phyloP scores from a whole-genome alignment of 306 rosid species.

The Neltuma alba region DNA sequence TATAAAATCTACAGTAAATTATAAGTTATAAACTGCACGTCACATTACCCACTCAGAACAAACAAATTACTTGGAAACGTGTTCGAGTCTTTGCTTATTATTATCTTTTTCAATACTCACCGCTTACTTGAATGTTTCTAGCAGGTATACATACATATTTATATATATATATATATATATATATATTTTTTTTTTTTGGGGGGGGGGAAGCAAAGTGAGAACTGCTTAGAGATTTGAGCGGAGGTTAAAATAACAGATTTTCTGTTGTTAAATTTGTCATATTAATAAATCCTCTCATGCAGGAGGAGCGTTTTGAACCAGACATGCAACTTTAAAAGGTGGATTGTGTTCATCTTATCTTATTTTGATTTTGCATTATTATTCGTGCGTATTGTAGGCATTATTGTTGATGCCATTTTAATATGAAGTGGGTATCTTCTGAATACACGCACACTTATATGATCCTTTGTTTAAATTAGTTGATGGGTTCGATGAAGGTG shows the following conservation, averaged over 20 bases:
- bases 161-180: too few relatives aligned
- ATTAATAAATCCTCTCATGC: constrained; percentile 25
- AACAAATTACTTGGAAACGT: not conserved
- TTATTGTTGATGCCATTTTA: constrained; percentile 12
- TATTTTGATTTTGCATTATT: constrained; percentile 10
- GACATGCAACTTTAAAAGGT: not conserved
- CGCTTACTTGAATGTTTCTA: too few relatives aligned
- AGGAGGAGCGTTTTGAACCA: constrained; percentile 36
- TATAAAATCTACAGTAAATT: not conserved
- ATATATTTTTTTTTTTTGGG: too few relatives aligned
- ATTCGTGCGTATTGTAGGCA: constrained; percentile 13
- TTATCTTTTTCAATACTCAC: too few relatives aligned
- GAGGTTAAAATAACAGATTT: not conserved
- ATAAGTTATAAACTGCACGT: not conserved
- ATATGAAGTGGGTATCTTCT: constrained; percentile 21
- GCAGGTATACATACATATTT: too few relatives aligned
- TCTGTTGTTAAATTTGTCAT: not conserved
- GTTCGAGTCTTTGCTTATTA: too few relatives aligned
- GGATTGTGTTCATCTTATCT: constrained; percentile 21
- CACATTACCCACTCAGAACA: not conserved
- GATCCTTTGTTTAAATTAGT: not conserved
- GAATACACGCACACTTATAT: not conserved
- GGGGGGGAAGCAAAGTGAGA: too few relatives aligned
- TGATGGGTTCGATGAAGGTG: constrained; percentile 10
- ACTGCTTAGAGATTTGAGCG: not conserved